phyloP scores from a whole-genome alignment of 768 basidiomycete genomes.

The Austroboletus festivus region DNA sequence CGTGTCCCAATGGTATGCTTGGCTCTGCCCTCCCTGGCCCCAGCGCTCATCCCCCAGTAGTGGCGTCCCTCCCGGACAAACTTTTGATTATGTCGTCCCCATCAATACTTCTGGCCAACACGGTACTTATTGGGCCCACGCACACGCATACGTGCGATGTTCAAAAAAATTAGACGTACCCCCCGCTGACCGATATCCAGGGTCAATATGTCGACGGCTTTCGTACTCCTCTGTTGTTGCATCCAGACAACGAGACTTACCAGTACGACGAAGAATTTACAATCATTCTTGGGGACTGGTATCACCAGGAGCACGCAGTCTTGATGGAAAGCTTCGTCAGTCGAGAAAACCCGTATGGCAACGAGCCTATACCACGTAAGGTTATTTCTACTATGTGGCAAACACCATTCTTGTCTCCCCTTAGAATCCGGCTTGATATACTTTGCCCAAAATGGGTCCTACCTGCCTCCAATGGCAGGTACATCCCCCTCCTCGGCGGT shows the following conservation, averaged over 20 bases:
- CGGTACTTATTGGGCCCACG: constrained; percentile 83
- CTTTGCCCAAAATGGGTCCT: constrained; percentile 70
- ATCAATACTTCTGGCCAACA: constrained; percentile 64
- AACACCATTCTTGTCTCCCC: neutral
- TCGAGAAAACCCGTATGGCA: constrained; percentile 74
- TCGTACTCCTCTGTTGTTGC: constrained; percentile 80
- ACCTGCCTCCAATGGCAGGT: constrained; percentile 58
- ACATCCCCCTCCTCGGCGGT: constrained; percentile 52
- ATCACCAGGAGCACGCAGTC: constrained; percentile 68
- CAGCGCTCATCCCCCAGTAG: constrained; percentile 33
- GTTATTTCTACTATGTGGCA: neutral
- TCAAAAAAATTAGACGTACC: neutral
- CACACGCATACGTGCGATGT: constrained; percentile 46
- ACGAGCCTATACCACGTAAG: constrained; percentile 84
- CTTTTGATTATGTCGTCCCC: constrained; percentile 74
- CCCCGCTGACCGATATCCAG: constrained; percentile 29
- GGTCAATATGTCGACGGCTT: constrained; percentile 94
- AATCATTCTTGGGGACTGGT: constrained; percentile 88
- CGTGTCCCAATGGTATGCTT: constrained; percentile 76
- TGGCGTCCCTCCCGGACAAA: constrained; percentile 71
- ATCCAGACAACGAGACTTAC: constrained; percentile 62
- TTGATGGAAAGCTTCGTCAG: constrained; percentile 68
- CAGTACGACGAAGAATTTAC: constrained; percentile 90
- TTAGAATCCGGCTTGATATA: constrained; percentile 81
- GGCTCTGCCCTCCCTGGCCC: neutral